phyloP scores from a whole-genome alignment of 257 asterid species.

The Lavandula angustifolia region DNA sequence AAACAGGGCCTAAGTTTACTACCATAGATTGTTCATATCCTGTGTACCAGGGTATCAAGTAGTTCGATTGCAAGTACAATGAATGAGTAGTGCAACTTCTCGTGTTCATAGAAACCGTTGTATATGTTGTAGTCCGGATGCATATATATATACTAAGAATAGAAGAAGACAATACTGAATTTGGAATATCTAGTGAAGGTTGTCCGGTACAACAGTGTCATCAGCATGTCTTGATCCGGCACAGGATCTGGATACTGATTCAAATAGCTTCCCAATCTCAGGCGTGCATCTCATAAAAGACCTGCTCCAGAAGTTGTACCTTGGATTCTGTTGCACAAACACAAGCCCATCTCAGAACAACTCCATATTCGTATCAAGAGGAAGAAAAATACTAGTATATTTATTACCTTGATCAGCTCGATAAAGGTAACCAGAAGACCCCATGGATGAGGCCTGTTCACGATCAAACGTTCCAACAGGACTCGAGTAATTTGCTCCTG shows the following conservation, averaged over 20 bases:
- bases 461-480: slow-evolving; percentile 78
- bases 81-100: too few species aligned
- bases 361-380: not conserved
- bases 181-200: slow-evolving; percentile 43
- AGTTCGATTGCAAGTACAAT: too few species aligned
- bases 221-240: slow-evolving; percentile 92
- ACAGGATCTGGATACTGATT: slow-evolving; percentile 89
- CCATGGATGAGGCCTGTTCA: slow-evolving; percentile 97
- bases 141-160: too few species aligned
- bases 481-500: slow-evolving; percentile 98
- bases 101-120: too few species aligned
- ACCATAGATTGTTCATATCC: too few species aligned
- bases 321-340: slow-evolving; percentile 58
- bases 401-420: slow-evolving; percentile 83
- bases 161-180: too few species aligned
- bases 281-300: slow-evolving; percentile 92
- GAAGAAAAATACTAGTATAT: not conserved
- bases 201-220: slow-evolving; percentile 70
- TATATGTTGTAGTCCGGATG: too few species aligned
- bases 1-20: too few species aligned
- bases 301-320: slow-evolving; percentile 93
- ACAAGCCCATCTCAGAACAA: not conserved
- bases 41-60: too few species aligned
- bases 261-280: slow-evolving; percentile 88
- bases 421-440: slow-evolving; percentile 84